A percentile compares a stretch with the other conserved stretches of the same genome.
These are phyloP conservation scores for Lepidopterella palustris DNA, from an alignment of 495 filamentous ascomycete species.

Conservation along the genomic window DNA sequence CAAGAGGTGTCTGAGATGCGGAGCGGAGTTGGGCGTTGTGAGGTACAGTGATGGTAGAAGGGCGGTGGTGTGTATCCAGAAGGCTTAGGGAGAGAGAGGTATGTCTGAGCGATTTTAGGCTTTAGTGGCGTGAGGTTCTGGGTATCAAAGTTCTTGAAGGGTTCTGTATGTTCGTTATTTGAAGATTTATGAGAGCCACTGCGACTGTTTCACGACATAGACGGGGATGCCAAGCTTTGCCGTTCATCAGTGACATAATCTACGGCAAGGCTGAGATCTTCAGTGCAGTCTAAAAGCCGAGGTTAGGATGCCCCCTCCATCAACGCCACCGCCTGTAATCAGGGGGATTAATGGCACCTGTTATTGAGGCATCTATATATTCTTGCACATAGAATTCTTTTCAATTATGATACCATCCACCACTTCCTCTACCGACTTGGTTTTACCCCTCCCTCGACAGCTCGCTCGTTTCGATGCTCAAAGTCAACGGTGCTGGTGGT, in stretches of 20 bases:
- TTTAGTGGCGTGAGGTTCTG: not conserved
- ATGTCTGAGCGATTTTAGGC: too few species aligned
- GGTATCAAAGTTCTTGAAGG: not conserved
- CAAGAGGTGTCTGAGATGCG: not conserved
- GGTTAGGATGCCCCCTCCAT: too few species aligned
- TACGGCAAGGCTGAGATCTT: not conserved
- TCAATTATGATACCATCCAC: too few species aligned
- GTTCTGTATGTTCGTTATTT: not conserved
- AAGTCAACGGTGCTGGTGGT: too few species aligned
- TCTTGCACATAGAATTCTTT: too few species aligned
- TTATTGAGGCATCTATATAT: too few species aligned
- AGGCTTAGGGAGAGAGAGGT: too few species aligned
- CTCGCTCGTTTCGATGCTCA: too few species aligned
- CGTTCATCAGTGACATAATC: not conserved
- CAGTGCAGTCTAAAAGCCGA: not conserved
- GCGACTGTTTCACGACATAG: not conserved
- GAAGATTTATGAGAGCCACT: not conserved
- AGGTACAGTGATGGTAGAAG: not conserved
- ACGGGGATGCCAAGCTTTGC: not conserved
- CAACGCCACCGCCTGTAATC: too few species aligned
- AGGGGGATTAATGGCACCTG: too few species aligned
- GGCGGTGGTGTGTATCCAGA: not conserved
- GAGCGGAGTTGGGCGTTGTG: not conserved
- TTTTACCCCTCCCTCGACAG: too few species aligned
- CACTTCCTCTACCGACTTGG: too few species aligned